A percentile compares a stretch with the other conserved stretches of the same genome.
Evolutionary conservation across 2,329 filamentous ascomycete genomes (phyloP).

Genomic region (Paecilomyces fulvus): DNA sequence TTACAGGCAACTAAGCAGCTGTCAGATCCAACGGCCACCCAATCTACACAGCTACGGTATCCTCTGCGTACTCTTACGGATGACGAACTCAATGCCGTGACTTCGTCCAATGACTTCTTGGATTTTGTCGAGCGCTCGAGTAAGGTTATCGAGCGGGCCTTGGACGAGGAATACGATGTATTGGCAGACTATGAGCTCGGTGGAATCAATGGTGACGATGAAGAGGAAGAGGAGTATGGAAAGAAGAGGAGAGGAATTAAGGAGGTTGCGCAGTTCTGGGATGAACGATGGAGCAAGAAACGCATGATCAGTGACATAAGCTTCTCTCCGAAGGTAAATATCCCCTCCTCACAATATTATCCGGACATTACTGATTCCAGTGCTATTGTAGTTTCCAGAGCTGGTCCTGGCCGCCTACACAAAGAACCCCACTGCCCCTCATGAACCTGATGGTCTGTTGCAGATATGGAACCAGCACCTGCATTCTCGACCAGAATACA

Average conservation of each 20-base stretch:
- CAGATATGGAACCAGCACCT: slow-evolving; percentile 97
- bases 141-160: slow-evolving; percentile 90
- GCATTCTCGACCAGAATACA: slow-evolving; percentile 88
- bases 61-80: slow-evolving; percentile 69
- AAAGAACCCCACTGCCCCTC: slow-evolving; percentile 89
- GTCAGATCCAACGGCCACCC: slow-evolving; percentile 24
- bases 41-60: slow-evolving; percentile 49
- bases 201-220: slow-evolving; percentile 60
- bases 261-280: slow-evolving; percentile 87
- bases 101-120: slow-evolving; percentile 83
- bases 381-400: slow-evolving; percentile 60
- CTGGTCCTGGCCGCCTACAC: slow-evolving; percentile 91
- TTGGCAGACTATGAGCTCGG: slow-evolving; percentile 87
- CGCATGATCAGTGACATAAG: slow-evolving; percentile 92
- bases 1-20: slow-evolving; percentile 58
- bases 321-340: slow-evolving; percentile 73
- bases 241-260: slow-evolving; percentile 46
- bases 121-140: slow-evolving; percentile 93
- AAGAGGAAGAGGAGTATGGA: slow-evolving; percentile 62
- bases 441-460: slow-evolving; percentile 86
- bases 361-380: neutral
- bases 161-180: slow-evolving; percentile 95
- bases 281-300: slow-evolving; percentile 94
- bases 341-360: neutral
- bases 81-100: slow-evolving; percentile 85